Evolutionary conservation across 2,329 filamentous ascomycete species (phyloP), one percentile per base, ranked within the genome.

Genomic region (Xylariaceae sp.): DNA sequence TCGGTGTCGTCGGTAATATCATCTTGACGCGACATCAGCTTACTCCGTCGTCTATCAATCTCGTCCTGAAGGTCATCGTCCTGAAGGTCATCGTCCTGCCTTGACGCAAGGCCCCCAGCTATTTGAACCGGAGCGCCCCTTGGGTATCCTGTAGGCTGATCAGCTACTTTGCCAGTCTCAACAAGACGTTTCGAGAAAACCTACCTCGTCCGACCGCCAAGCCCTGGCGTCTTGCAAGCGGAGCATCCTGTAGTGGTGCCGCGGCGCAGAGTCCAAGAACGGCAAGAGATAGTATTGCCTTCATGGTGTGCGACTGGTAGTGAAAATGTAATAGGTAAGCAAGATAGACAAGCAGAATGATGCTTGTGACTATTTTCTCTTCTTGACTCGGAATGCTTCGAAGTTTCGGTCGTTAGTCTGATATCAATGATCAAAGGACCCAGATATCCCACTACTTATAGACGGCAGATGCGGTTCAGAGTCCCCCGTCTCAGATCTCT

Each of bases 261-360:
- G 56, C 56, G 37, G 44, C 34, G 35, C 50, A 53, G 30, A 58
- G 32, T 29, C 50, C 53, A 3, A 58, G 31, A 9, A 58, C 26
- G 47, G 27, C 40, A 40, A 54, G 50, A 32, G 40, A 12, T 29
- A 51, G 8, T 3, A 41, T 48, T 6, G 12, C 27, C 47, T 53
- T 55, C 56, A 58, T 56, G 8, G 26, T 52, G 45, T 47, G 27
- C 30, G 45, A 8, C 34, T 37, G 37, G 35, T 48, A 47, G 43
- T 29, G 41, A 40, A 31, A 26, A 26, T 26, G 9, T 11, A 19
- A 49, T 45, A 19, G 19, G 19, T 19, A 43, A 40, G 27, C 27
- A 31, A 47, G 31, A 41, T 6, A 37, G 35, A 26, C 31, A 7
- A 34, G 12, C 12, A 29, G 12, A 19, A 42, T 42, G 5, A 3